These are phyloP conservation scores for Erigeron philadelphicus DNA, from an alignment of 140 eudicot genomes.

Conservation along the genomic window DNA sequence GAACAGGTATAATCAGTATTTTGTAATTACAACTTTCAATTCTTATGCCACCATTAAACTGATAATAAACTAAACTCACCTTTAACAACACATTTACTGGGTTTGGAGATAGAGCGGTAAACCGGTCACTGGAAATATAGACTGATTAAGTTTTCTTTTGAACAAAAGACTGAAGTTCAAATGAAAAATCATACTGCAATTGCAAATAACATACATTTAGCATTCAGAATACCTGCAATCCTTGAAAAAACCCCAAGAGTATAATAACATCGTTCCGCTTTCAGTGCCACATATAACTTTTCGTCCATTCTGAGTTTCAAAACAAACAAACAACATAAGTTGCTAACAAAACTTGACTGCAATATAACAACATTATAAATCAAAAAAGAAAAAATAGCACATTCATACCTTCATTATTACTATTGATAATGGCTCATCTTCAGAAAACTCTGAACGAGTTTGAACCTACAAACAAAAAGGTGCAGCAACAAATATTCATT, in stretches of 20 bases:
- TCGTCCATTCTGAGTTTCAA: conserved; percentile 66
- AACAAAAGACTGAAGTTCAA: neutral
- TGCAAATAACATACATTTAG: neutral
- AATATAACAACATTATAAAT: neutral
- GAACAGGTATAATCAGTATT: conserved; percentile 7
- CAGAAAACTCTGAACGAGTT: conserved; percentile 92
- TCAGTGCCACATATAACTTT: conserved; percentile 95
- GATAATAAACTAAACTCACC: conserved; percentile 39
- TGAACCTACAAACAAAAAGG: conserved; percentile 48
- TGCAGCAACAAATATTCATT: conserved; percentile 7
- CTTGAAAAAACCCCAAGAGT: conserved; percentile 98
- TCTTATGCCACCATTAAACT: neutral
- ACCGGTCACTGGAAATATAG: conserved; percentile 65
- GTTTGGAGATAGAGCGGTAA: conserved; percentile 76
- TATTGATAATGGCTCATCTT: conserved; percentile 86
- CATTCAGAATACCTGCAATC: conserved; percentile 80
- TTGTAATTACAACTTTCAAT: neutral
- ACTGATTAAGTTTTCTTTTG: conserved; percentile 9
- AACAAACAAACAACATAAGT: conserved; percentile 5
- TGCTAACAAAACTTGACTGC: neutral
- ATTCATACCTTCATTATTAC: conserved; percentile 87
- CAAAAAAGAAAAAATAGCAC: neutral
- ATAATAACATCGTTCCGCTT: conserved; percentile 62
- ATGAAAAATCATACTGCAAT: conserved; percentile 3
- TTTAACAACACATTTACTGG: conserved; percentile 77